Base-by-base conservation (phyloP, 768 basidiomycete genomes). In the Coprinopsis cinerea region DNA sequence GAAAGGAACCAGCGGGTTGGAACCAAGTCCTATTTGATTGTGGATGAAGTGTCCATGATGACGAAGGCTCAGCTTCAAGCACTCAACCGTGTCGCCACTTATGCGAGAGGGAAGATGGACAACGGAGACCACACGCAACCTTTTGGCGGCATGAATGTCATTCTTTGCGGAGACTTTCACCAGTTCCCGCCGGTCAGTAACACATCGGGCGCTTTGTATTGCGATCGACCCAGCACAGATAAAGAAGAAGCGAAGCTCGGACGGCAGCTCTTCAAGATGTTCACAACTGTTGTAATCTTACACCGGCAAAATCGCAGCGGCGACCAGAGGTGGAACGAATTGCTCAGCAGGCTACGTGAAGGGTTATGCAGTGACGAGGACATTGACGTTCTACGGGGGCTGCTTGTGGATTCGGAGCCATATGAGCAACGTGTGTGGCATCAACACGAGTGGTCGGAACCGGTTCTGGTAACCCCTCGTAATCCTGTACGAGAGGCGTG, bases 21-120 rank as follows among this genome's bases (percentile, higher is more conserved):
- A 4, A 52, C 44, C 0, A 58, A 48, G 18, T n/a, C 24, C 13
- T 64, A 67, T 37, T 52, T 72, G 0, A 58, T 73, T 9, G 61
- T 73, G n/a, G 70, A 76, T 50, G 72, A 76, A 44, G 51, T 55
- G 11, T 75, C 72, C 0, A 75, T 76, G 74, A 28, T 67, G 0
- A 58, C 63, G 7, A 60, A 63, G 47, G 30, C 24, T 0, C 48
- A 67, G 9, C 39, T 71, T 0, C 18, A 40, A 10, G 37, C 11
- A 6, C 37, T 55, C 55, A 0, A 32, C 27, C 1, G 10, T 62
- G 1, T 67, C 64, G 0, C 37, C 51, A n/a, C 46, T 64, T 3
- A 49, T 64, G 2, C 45, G 48, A 1, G 42, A 26, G 44, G 2
- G 23, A 6, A 20, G 50, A 37, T 6, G 35, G 30, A 14, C 5